Base-by-base conservation (phyloP, 257 asterid species). In the Oldenlandia corymbosa region DNA sequence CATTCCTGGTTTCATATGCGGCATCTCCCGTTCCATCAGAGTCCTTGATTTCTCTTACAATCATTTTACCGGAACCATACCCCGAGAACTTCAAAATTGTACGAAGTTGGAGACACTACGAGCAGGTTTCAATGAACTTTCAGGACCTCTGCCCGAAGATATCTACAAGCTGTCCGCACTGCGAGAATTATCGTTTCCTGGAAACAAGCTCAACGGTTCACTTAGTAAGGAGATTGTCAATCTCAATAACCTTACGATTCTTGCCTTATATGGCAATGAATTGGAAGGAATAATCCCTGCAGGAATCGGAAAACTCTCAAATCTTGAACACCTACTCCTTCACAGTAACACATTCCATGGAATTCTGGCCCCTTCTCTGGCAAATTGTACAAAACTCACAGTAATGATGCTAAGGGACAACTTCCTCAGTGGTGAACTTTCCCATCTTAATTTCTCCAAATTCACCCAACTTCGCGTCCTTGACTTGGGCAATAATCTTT, bases 401-500 rank as follows among this genome's bases (percentile, higher is more conserved):
- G n/a, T n/a, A n/a, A n/a, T n/a, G n/a, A n/a, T n/a, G n/a, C n/a
- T n/a, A n/a, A n/a, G n/a, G n/a, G n/a, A n/a, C n/a, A n/a, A n/a
- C n/a, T n/a, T n/a, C n/a, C n/a, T n/a, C n/a, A n/a, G n/a, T n/a
- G n/a, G n/a, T n/a, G n/a, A n/a, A n/a, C n/a, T n/a, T n/a, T n/a
- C n/a, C 56, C 91, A 61, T 46, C 76, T 85, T 57, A 82, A 92
- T 71, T 92, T 92, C 87, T 92, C 99, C 16, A 82, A 69, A 31
- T 79, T 92, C 45, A 64, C 64, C 53, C 88, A 68, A 49, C 84
- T 89, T 3, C 71, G 69, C 65, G 65, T 79, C 10, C 66, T 92
- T 68, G 99, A 92, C 78, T 85, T 92, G 16, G 99, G 99, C 45
- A 80, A 89, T 52, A 89, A 92, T 55, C 59, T 66, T 50, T 92